Evolutionary conservation across 805 yeast genomes (phyloP), one percentile per base, ranked within the genome.

Genomic region (Metschnikowia rubicola): DNA sequence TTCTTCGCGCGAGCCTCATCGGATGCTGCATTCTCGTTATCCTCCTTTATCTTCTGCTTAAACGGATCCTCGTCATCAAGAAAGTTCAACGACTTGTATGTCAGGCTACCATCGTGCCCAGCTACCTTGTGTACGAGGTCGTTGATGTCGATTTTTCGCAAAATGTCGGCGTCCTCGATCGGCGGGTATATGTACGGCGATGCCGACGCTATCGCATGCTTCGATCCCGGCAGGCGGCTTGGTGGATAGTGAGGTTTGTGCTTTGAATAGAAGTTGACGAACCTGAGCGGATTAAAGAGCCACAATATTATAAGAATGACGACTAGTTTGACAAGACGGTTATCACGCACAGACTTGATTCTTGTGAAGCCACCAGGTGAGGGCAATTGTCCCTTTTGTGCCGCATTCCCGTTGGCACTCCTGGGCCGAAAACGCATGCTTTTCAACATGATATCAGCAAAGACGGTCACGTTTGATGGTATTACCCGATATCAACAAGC

Each of bases 171-270:
- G 57, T 86, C 83, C 53, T 86, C 90, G 33, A 85, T 74, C n/a
- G 81, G 77, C n/a, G 94, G 94, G 59, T 77, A 86, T 11, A 86
- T 83, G 58, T 79, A 74, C 34, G 74, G 70, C 15, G 81, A 73
- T 10, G 70, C 64, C 12, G 84, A 77, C 17, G 69, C 71, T 28
- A 81, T 70, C 13, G 48, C 51, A 40, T 65, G 58, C 10, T 44
- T 51, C 33, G 68, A 59, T 12, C 74, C 68, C 36, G 57, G 60
- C 6, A 73, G 70, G 45, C 65, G 74, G 3, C 62, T 53, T 6
- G 52, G 44, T 0, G 74, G 74, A 51, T 70, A 69, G 30, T 42
- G 43, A 8, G 48, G 47, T 8, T 13, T 19, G 8, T 37, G 30
- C 30, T 28, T 33, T 2, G 43, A 28, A 21, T 38, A 29, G 13